These are phyloP conservation scores for Aspergillus flavus DNA, from an alignment of 2,329 filamentous ascomycete genomes.

Conservation along the genomic window DNA sequence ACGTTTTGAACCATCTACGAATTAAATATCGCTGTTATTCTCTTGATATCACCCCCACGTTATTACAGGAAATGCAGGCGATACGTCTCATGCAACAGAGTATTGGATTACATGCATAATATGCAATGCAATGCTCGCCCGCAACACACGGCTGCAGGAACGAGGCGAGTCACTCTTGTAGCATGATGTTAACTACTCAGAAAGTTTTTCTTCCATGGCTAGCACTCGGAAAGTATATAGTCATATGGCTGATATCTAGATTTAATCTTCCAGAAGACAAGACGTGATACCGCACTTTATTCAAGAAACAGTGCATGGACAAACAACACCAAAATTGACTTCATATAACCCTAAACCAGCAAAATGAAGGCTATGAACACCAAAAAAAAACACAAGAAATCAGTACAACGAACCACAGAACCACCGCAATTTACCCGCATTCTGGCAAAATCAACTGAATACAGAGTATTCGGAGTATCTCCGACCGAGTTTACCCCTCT, in stretches of 20 bases:
- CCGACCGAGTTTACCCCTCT: neutral
- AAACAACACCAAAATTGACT: too few relatives aligned
- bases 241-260: fast-evolving
- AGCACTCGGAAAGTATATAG: too few relatives aligned
- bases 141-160: neutral
- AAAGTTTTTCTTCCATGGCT: neutral
- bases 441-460: neutral
- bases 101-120: neutral
- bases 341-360: too few relatives aligned
- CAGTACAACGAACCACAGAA: too few relatives aligned
- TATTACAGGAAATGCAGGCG: too few relatives aligned
- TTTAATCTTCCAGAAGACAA: neutral
- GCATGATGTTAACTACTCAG: neutral
- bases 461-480: neutral
- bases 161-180: neutral
- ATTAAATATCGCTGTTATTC: too few relatives aligned
- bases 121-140: neutral
- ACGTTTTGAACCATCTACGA: too few relatives aligned
- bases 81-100: neutral
- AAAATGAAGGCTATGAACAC: too few relatives aligned
- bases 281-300: neutral
- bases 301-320: neutral
- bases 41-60: too few relatives aligned
- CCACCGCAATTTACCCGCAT: neutral
- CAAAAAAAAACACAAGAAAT: too few relatives aligned